Evolutionary conservation across 306 rosid genomes (phyloP).

Genomic region (Casuarina glauca): DNA sequence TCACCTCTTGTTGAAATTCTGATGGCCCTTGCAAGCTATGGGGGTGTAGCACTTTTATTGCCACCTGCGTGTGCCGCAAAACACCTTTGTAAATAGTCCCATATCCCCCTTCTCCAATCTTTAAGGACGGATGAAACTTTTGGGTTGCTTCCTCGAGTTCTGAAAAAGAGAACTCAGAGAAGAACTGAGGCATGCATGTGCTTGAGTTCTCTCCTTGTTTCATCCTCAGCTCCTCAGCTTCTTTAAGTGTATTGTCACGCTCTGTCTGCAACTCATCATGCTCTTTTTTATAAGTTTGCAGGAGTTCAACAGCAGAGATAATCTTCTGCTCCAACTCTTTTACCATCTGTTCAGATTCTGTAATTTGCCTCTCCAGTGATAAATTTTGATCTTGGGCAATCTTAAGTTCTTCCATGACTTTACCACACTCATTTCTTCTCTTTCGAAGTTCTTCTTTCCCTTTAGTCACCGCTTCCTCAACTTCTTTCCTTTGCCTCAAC

Average conservation of each 20-base stretch:
- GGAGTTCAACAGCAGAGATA: constrained; percentile 46
- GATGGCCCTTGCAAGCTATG: constrained; percentile 52
- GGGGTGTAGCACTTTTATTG: constrained; percentile 46
- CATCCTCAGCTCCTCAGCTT: constrained; percentile 56
- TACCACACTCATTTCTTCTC: constrained; percentile 25
- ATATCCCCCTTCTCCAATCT: constrained; percentile 66
- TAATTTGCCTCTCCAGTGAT: constrained; percentile 45
- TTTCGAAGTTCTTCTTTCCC: constrained; percentile 35
- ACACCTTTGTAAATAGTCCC: constrained; percentile 50
- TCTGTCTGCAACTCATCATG: constrained; percentile 45
- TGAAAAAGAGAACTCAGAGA: constrained; percentile 45
- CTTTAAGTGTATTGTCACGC: constrained; percentile 45
- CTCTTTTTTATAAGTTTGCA: constrained; percentile 47
- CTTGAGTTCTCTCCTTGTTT: constrained; percentile 40
- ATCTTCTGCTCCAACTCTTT: constrained; percentile 46
- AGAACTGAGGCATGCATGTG: constrained; percentile 36
- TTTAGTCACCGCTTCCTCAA: constrained; percentile 39
- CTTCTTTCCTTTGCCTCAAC: constrained; percentile 47
- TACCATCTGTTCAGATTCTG: constrained; percentile 32
- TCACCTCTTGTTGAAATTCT: constrained; percentile 61
- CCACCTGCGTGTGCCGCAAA: constrained; percentile 53
- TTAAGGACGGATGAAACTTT: constrained; percentile 40
- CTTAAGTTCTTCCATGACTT: constrained; percentile 42
- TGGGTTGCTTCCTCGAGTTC: constrained; percentile 53
- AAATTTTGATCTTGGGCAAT: constrained; percentile 34